Evolutionary conservation across 768 basidiomycete genomes (phyloP).

Genomic region (Suillus ampliporus): DNA sequence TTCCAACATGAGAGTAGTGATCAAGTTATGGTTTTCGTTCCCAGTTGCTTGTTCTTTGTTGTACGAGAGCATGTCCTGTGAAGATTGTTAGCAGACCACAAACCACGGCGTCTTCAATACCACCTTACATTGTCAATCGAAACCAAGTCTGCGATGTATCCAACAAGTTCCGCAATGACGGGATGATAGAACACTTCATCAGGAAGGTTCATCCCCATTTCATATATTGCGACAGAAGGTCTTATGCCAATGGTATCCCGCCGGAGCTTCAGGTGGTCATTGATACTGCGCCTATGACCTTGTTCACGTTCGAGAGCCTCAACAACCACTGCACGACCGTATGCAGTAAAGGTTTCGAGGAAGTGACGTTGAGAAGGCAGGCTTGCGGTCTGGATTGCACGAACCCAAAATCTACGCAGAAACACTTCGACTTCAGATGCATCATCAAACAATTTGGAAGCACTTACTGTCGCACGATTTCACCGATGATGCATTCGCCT

Average conservation of each 20-base stretch:
- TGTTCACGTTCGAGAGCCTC: constrained; percentile 14
- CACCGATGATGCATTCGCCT: constrained; percentile 17
- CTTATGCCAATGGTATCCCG: constrained; percentile 37
- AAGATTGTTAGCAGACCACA: neutral
- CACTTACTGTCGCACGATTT: constrained; percentile 15
- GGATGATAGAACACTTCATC: constrained; percentile 40
- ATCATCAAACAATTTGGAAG: constrained; percentile 32
- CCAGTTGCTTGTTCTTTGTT: constrained; percentile 41
- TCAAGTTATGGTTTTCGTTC: constrained; percentile 39
- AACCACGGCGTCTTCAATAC: neutral
- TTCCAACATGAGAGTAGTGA: constrained; percentile 41
- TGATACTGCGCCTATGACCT: constrained; percentile 28
- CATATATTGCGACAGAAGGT: constrained; percentile 35
- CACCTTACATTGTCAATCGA: constrained; percentile 30
- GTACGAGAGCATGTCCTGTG: constrained; percentile 43
- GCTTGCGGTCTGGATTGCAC: constrained; percentile 2
- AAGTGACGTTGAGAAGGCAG: constrained; percentile 14
- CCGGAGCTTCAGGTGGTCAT: constrained; percentile 38
- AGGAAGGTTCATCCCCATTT: constrained; percentile 39
- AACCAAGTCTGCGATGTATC: constrained; percentile 23
- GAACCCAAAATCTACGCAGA: constrained; percentile 16
- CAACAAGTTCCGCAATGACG: constrained; percentile 15
- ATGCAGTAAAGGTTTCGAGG: constrained; percentile 7
- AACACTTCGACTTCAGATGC: neutral
- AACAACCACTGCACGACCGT: neutral